Evolutionary conservation across 2,329 filamentous ascomycete genomes (phyloP), one percentile per base, ranked within the genome.

Genomic region (Ophiostoma novo-ulmi): DNA sequence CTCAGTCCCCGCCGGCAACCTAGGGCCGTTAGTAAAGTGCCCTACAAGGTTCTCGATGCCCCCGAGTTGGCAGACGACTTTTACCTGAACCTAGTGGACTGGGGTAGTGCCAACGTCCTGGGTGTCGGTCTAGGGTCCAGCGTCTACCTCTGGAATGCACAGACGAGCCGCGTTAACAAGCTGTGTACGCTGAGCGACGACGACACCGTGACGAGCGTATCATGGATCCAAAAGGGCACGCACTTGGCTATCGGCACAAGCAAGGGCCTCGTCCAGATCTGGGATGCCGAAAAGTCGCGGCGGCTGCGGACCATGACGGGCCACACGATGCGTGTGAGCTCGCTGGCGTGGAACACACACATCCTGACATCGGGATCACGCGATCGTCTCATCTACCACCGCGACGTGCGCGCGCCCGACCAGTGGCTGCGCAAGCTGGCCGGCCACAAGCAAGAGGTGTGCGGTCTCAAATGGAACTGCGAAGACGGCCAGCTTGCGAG

Each of bases 131-230:
- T 99, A 36, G 94, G 94, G 22, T 92, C 91, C 22, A 96, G 92
- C 75, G 95, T 99, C 6, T 99, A 98, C 78, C 95, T 98, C 88
- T 99, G 95, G 95, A 97, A 97, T 78, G 95, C 94, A 5, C 89
- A 93, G 75, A 91, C 91, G 8, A 95, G 94, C 73, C 88, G 91
- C 74, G 95, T 99, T 2, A 97, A 93, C 72, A 97, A 96, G 80
- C 85, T 99, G 11, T 98, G 95, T 80, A 94, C 96, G 65, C 83
- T 75, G 14, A 22, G 39, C 38, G 89, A 92, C 74, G 94, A 97
- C 76, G 95, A 99, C 78, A 94, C 90, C 0, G 94, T 99, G 0
- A 99, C 95, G 2, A 97, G 94, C 76, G 95, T 99, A 13, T 96
- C 91, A 71, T 99, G 95, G 95, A 99, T 99, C 75, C 95, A 99